A percentile compares a stretch with the other conserved stretches of the same genome.
phyloP scores from a whole-genome alignment of 345 rosid genomes.

The Citrus trifoliata region DNA sequence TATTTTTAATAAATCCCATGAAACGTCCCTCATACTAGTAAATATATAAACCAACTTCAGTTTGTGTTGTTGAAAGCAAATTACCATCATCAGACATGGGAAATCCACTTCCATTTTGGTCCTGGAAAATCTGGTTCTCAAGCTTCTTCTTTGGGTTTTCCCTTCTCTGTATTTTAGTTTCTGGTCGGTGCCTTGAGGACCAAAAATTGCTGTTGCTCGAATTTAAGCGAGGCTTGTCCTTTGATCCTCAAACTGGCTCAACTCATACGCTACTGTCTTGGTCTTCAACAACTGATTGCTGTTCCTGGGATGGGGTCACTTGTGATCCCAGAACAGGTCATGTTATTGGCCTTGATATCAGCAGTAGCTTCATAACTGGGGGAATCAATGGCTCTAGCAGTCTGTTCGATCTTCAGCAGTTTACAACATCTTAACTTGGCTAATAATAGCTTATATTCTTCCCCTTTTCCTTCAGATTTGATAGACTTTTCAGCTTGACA shows the following conservation, averaged over 20 bases:
- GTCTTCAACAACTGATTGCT: background rate
- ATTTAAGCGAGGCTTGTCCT: background rate
- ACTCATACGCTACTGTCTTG: background rate
- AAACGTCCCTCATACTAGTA: background rate
- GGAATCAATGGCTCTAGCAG: background rate
- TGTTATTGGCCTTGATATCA: background rate
- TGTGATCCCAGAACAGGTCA: background rate
- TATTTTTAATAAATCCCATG: background rate
- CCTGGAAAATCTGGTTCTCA: background rate
- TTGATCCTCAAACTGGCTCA: background rate
- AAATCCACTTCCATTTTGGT: background rate
- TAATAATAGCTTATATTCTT: background rate
- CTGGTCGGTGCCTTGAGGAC: background rate
- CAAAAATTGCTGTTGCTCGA: background rate
- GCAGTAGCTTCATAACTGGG: background rate
- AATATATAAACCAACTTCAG: background rate
- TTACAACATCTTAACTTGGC: background rate
- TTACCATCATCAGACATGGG: background rate
- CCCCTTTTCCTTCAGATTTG: background rate
- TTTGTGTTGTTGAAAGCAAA: background rate
- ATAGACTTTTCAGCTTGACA: background rate
- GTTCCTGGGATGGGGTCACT: background rate
- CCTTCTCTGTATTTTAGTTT: background rate
- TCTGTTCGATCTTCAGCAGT: background rate
- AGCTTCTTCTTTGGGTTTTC: background rate